Evolutionary conservation across 768 basidiomycete genomes (phyloP).

Genomic region (Tylopilus cervinicoccineus): DNA sequence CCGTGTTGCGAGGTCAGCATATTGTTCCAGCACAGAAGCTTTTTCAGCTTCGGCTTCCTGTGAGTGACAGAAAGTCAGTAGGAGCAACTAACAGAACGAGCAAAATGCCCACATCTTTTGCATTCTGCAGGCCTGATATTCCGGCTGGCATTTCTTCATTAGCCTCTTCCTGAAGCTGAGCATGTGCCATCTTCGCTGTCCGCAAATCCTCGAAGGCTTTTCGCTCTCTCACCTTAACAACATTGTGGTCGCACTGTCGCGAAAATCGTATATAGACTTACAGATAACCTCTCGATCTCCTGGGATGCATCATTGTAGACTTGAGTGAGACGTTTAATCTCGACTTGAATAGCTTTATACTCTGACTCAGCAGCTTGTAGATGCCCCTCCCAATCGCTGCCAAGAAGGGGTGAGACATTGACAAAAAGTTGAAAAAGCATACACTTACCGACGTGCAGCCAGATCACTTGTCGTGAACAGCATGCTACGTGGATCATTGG

Average conservation of each 20-base stretch:
- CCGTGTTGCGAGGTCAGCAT: conserved; percentile 39
- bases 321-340: conserved; percentile 26
- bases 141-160: conserved; percentile 68
- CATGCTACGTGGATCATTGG: conserved; percentile 38
- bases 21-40: conserved; percentile 44
- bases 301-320: conserved; percentile 28
- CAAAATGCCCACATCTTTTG: conserved; percentile 43
- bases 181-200: conserved; percentile 34
- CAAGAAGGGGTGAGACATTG: neutral
- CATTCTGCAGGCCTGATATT: conserved; percentile 52
- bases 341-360: conserved; percentile 26
- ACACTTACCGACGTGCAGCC: conserved; percentile 44
- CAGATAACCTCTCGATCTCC: conserved; percentile 33
- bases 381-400: conserved; percentile 47
- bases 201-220: conserved; percentile 23
- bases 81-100: neutral
- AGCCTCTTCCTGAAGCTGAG: conserved; percentile 50
- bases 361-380: conserved; percentile 38
- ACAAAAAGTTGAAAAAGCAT: neutral
- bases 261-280: conserved; percentile 17
- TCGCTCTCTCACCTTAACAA: conserved; percentile 19
- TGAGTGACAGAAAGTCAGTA: conserved; percentile 3
- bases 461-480: conserved; percentile 53
- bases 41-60: conserved; percentile 59
- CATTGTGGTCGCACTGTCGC: neutral